Percentiles rank a stretch among this genome's conserved stretches.
These are phyloP conservation scores for Fusarium sp. DNA, from an alignment of 2,329 filamentous ascomycete species.

Conservation along the genomic window DNA sequence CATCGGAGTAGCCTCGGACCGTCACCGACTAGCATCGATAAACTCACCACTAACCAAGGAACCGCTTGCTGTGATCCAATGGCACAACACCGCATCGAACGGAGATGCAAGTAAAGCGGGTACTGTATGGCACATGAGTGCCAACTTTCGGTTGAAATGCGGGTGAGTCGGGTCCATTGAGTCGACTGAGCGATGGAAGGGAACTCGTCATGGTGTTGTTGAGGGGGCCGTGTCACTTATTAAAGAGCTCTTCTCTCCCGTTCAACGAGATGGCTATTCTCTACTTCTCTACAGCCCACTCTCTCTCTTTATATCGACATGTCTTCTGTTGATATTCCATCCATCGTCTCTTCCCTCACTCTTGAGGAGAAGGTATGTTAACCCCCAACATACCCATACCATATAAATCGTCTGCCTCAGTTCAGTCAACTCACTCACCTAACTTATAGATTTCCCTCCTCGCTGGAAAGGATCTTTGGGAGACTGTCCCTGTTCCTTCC, in stretches of 20 bases:
- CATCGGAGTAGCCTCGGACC: constrained; percentile 35
- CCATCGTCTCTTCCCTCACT: constrained; percentile 50
- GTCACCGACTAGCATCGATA: constrained; percentile 9
- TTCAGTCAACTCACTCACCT: neutral
- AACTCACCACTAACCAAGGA: constrained; percentile 28
- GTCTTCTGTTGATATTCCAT: constrained; percentile 47
- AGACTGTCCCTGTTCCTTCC: constrained; percentile 45
- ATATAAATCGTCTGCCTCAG: neutral
- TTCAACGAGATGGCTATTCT: constrained; percentile 23
- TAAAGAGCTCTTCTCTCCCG: constrained; percentile 42
- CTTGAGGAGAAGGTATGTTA: constrained; percentile 52
- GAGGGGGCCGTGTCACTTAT: constrained; percentile 14
- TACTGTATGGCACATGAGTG: constrained; percentile 41
- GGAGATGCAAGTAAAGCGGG: constrained; percentile 40
- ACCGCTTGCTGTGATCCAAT: constrained; percentile 31
- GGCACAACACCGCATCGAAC: constrained; percentile 38
- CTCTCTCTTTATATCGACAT: constrained; percentile 33
- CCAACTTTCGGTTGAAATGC: constrained; percentile 38
- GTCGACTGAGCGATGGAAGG: constrained; percentile 11
- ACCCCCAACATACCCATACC: neutral
- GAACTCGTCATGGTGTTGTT: constrained; percentile 27
- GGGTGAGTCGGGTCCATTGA: constrained; percentile 29
- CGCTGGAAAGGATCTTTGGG: constrained; percentile 48
- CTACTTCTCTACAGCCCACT: constrained; percentile 23
- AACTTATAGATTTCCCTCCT: constrained; percentile 44